These are phyloP conservation scores for Caloboletus firmus DNA, from an alignment of 1,284 basidiomycete species.

Conservation along the genomic window DNA sequence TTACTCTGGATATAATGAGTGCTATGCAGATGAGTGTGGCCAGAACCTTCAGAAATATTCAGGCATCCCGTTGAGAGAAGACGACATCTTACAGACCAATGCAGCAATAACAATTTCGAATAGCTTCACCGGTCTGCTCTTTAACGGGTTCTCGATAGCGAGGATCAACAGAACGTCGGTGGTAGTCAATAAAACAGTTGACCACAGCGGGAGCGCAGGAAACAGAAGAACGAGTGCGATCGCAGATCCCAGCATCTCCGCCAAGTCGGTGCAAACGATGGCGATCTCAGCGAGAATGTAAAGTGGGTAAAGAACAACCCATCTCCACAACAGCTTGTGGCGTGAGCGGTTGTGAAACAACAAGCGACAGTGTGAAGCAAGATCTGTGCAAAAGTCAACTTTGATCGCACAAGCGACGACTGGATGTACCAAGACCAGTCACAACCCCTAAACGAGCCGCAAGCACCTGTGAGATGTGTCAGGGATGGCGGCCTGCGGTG, in stretches of 20 bases:
- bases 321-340: constrained; percentile 50
- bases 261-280: constrained; percentile 63
- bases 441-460: constrained; percentile 49
- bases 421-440: constrained; percentile 45
- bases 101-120: constrained; percentile 70
- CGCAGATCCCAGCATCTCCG: constrained; percentile 69
- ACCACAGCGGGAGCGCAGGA: constrained; percentile 67
- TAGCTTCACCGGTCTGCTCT: constrained; percentile 45
- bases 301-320: constrained; percentile 52
- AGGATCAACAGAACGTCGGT: constrained; percentile 68
- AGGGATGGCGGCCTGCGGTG: not conserved
- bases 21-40: constrained; percentile 82
- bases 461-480: constrained; percentile 38
- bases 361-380: constrained; percentile 57
- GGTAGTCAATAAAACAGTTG: constrained; percentile 68
- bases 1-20: constrained; percentile 73
- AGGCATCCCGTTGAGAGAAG: not conserved
- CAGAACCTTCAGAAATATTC: constrained; percentile 54
- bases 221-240: constrained; percentile 75
- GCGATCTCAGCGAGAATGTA: constrained; percentile 62
- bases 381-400: constrained; percentile 36
- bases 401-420: not conserved
- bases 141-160: constrained; percentile 47
- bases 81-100: constrained; percentile 41
- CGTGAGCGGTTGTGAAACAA: constrained; percentile 51